phyloP scores from a whole-genome alignment of 352 stramenopile genomes.

The Pythium guiyangense region DNA sequence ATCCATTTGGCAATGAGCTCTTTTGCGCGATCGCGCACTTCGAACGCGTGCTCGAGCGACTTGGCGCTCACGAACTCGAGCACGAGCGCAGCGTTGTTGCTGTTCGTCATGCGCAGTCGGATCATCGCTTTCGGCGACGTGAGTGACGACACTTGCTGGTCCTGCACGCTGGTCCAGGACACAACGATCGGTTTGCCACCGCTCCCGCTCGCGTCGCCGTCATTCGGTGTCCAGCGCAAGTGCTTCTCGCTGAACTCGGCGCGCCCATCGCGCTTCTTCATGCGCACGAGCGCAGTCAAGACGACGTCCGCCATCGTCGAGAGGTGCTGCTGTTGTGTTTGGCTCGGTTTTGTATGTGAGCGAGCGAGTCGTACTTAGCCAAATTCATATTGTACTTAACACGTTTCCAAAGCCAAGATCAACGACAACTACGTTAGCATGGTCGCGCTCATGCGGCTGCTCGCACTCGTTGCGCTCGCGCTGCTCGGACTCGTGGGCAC shows the following conservation, averaged over 20 bases:
- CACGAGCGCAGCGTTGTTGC: constrained; percentile 53
- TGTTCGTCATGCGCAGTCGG: constrained; percentile 60
- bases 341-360: background rate
- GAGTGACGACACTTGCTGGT: constrained; percentile 78
- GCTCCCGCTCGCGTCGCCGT: constrained; percentile 9
- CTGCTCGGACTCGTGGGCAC: constrained; percentile 17
- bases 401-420: background rate
- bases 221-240: constrained; percentile 47
- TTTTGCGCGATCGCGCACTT: constrained; percentile 66
- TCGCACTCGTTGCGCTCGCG: constrained; percentile 15
- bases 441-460: constrained; percentile 7
- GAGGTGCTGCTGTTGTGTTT: background rate
- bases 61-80: constrained; percentile 59
- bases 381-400: no score
- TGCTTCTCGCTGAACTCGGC: constrained; percentile 54
- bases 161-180: constrained; percentile 61
- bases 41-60: constrained; percentile 60
- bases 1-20: constrained; percentile 54
- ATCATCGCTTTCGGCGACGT: constrained; percentile 79
- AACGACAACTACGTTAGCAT: background rate
- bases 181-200: constrained; percentile 42
- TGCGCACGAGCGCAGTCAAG: constrained; percentile 53
- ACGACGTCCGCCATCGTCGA: constrained; percentile 8
- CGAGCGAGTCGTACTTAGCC: no score
- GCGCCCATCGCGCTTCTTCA: constrained; percentile 77